These are phyloP conservation scores for Rutstroemia sp. DNA, from an alignment of 2,329 filamentous ascomycete species.

Conservation along the genomic window DNA sequence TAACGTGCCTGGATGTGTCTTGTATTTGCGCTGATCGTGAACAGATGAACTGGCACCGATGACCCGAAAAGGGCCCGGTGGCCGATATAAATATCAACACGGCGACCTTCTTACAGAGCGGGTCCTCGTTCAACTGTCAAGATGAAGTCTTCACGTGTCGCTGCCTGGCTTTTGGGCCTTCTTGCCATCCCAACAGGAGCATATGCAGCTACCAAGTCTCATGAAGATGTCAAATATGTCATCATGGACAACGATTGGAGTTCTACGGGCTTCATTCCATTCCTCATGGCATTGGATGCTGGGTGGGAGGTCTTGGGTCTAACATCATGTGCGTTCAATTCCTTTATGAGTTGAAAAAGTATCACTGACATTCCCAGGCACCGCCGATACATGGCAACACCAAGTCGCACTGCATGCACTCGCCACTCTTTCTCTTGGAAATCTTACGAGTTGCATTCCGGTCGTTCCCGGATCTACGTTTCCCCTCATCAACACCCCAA, in stretches of 20 bases:
- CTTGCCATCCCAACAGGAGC: background rate
- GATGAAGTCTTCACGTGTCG: background rate
- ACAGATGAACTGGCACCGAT: too few species aligned
- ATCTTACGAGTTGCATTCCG: slow-evolving; percentile 38
- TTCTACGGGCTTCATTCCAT: slow-evolving; percentile 35
- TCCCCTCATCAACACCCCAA: slow-evolving; percentile 39
- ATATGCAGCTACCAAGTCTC: background rate
- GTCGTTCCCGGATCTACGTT: slow-evolving; percentile 40
- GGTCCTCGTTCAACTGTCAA: background rate
- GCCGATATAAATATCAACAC: background rate
- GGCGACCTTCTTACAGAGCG: background rate
- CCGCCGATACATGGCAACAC: slow-evolving; percentile 38
- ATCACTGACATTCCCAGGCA: slow-evolving; percentile 18
- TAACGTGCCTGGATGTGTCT: too few species aligned
- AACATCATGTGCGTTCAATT: slow-evolving; percentile 19
- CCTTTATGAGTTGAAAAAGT: background rate
- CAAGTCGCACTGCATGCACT: slow-evolving; percentile 40
- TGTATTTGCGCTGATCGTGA: too few species aligned
- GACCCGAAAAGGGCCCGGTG: too few species aligned
- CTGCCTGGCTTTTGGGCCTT: background rate
- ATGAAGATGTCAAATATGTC: slow-evolving; percentile 2
- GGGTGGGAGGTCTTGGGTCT: slow-evolving; percentile 38
- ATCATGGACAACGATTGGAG: slow-evolving; percentile 35
- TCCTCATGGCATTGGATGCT: slow-evolving; percentile 37
- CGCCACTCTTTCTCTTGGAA: slow-evolving; percentile 39